These are phyloP conservation scores for Sugiyamaella xylanicola DNA, from an alignment of 1,139 yeast species.

Conservation along the genomic window DNA sequence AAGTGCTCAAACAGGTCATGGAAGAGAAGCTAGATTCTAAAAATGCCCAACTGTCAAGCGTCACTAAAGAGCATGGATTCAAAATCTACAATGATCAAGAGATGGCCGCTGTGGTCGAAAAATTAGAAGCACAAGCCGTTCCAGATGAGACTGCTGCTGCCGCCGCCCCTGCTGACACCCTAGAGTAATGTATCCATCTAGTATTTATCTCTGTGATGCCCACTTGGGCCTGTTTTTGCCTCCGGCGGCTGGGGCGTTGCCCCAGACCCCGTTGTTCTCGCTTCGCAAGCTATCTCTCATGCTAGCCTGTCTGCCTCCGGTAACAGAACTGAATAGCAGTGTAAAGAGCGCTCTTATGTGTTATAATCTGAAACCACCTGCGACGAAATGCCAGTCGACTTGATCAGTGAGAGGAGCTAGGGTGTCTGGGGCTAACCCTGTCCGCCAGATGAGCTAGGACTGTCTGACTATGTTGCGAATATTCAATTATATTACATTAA, in stretches of 20 bases:
- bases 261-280: background rate
- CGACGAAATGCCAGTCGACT: too few species aligned
- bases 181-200: slow-evolving; percentile 18
- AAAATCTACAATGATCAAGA: slow-evolving; percentile 81
- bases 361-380: too few species aligned
- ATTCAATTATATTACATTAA: too few species aligned
- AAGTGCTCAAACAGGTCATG: slow-evolving; percentile 96
- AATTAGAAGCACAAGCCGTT: slow-evolving; percentile 69
- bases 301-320: too few species aligned
- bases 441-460: too few species aligned
- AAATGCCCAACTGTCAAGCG: slow-evolving; percentile 94
- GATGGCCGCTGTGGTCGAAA: slow-evolving; percentile 78
- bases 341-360: too few species aligned
- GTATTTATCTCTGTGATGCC: background rate
- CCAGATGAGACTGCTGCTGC: slow-evolving; percentile 32
- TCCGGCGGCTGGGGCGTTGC: background rate
- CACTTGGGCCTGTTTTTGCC: background rate
- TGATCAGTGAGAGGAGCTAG: too few species aligned
- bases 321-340: too few species aligned
- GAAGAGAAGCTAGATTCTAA: slow-evolving; percentile 96
- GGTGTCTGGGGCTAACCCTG: too few species aligned
- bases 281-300: too few species aligned
- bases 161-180: slow-evolving; percentile 8
- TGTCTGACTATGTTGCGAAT: too few species aligned
- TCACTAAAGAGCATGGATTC: slow-evolving; percentile 85